These are phyloP conservation scores for Xylariaceae sp. DNA, from an alignment of 2,329 filamentous ascomycete genomes.

Conservation along the genomic window DNA sequence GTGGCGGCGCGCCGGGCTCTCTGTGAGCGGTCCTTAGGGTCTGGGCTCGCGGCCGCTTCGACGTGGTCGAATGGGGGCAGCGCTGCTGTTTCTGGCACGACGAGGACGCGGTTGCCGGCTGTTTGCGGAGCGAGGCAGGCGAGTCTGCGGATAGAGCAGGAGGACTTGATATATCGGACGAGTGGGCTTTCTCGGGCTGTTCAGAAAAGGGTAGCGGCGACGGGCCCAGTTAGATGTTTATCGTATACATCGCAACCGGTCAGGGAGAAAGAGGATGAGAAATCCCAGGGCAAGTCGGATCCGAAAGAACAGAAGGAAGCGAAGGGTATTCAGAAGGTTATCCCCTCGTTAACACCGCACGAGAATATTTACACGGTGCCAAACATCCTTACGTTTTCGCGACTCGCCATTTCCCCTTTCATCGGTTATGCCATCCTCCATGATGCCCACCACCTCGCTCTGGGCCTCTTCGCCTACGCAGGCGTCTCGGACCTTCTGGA, in stretches of 20 bases:
- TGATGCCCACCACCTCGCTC: conserved; percentile 70
- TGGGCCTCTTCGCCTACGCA: conserved; percentile 86
- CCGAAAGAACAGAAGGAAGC: background rate
- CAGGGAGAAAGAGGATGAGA: background rate
- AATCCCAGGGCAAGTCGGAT: background rate
- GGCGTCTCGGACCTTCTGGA: conserved; percentile 88
- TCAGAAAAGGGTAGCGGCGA: background rate
- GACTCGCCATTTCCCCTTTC: conserved; percentile 74
- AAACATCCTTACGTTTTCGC: conserved; percentile 84
- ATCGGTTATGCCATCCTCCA: conserved; percentile 86
- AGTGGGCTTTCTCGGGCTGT: background rate
- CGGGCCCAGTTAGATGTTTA: background rate
- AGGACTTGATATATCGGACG: background rate
- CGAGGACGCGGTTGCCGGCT: background rate
- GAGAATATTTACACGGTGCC: conserved; percentile 98
- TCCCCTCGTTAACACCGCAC: conserved; percentile 42
- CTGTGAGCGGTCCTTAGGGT: background rate
- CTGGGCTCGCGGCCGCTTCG: background rate
- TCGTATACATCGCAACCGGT: conserved; percentile 1
- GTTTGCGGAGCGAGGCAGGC: background rate
- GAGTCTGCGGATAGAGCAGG: background rate
- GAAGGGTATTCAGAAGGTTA: conserved; percentile 27
- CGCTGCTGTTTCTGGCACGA: background rate
- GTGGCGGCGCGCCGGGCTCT: background rate
- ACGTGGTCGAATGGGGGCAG: background rate